Conservation (phyloP, 768 basidiomycete species). For the Pleurotus eryngii region DNA sequence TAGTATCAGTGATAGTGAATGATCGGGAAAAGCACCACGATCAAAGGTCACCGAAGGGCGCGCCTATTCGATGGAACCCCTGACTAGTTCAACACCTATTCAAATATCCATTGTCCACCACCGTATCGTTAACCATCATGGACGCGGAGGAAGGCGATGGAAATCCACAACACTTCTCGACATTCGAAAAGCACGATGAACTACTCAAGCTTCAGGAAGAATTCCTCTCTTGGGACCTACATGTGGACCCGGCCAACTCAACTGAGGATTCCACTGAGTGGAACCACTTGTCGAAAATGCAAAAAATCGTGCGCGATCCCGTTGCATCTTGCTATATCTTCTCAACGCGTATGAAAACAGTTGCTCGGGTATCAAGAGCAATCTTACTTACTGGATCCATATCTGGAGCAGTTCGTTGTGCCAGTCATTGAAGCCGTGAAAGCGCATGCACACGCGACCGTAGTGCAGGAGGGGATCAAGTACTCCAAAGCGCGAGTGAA, state of each 20-base stretch:
- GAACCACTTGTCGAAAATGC: constrained; percentile 38
- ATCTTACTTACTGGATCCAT: constrained; percentile 88
- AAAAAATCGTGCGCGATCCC: constrained; percentile 43
- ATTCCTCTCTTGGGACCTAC: constrained; percentile 49
- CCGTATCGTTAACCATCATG: background rate
- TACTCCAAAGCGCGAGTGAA: constrained; percentile 38
- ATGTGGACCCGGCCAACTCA: constrained; percentile 31
- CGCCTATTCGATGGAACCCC: background rate
- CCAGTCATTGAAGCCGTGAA: constrained; percentile 72
- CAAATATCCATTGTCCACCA: too few species aligned
- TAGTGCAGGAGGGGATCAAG: constrained; percentile 24
- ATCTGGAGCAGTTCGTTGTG: constrained; percentile 70
- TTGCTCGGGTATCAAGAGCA: constrained; percentile 86
- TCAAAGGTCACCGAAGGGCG: too few species aligned
- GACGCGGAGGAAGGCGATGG: constrained; percentile 31
- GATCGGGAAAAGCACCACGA: too few species aligned
- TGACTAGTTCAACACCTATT: too few species aligned
- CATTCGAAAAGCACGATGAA: constrained; percentile 62
- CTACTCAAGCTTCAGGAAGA: constrained; percentile 49
- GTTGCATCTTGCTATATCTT: background rate
- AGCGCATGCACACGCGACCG: constrained; percentile 42
- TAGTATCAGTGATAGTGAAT: too few species aligned
- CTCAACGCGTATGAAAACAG: background rate
- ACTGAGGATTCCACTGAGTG: constrained; percentile 44
- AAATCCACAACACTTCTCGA: constrained; percentile 46